Evolutionary conservation across 2,329 filamentous ascomycete genomes (phyloP), one percentile per base, ranked within the genome.

Genomic region (Amylocarpus encephaloides): DNA sequence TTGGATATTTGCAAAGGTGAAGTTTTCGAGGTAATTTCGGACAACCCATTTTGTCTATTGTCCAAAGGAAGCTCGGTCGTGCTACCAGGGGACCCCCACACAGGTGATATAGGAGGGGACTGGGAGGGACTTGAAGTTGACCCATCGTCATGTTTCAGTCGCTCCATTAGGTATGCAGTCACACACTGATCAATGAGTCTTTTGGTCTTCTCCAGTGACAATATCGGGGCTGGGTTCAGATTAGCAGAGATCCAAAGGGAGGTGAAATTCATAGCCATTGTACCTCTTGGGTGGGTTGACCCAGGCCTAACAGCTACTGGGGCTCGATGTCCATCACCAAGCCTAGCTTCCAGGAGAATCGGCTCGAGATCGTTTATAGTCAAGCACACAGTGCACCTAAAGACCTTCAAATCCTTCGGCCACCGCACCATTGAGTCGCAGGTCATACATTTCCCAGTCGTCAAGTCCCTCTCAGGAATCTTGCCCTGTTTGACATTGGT

Each of bases 381-480:
- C 61, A 87, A 72, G 67, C 90, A 95, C 48, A 88, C 85, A 38
- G 86, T 86, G 67, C 90, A 95, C 59, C 88, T 79, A 67, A 93
- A 95, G 34, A 85, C 79, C 33, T 78, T 78, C 54, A 90, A 70
- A 47, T 84, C 79, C 54, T 77, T 79, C 1, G 88, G 88, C 84
- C 89, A 95, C 50, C 85, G 78, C 57, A 94, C 84, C 49, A 83
- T 79, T 48, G 85, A 86, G 61, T 85, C 86, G 67, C 90, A 95
- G 32, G 89, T 91, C 79, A 92, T 90, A 66, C 90, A 95, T 60
- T 80, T 83, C 18, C 88, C 86, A 30, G 80, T 83, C 26, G 75
- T 73, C 62, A 85, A 79, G 58, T 88, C 80, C 58, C 76, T 80
- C 56, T 74, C 72, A 16, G 70, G 64, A n/a, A 68, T 53, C 42